Base-by-base conservation (phyloP, 768 basidiomycete species). In the Imleria badia region DNA sequence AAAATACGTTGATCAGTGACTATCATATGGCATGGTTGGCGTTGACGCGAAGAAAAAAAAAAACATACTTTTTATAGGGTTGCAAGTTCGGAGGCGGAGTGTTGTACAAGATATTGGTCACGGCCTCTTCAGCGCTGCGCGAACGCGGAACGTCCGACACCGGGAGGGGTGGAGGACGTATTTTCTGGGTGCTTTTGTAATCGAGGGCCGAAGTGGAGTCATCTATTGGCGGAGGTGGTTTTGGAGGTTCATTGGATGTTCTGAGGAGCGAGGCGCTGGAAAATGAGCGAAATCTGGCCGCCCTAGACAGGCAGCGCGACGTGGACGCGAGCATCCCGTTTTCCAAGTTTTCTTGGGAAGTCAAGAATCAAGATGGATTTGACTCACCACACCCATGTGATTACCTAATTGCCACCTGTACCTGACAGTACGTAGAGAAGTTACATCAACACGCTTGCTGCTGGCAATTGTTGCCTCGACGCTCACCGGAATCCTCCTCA, bases 41-140 rank as follows among this genome's bases (percentile, higher is more conserved):
- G n/a, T n/a, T n/a, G 48, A n/a, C 10, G 30, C 9, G 17, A 30
- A 10, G 26, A n/a, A 38, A 42, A 14, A 26, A 52, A 52, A 31
- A 20, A 15, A 44, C 60, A 1, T 4, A 93, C 93, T 89, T 91
- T 81, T 95, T 95, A 75, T 86, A 97, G 2, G 94, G 94, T 66
- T 95, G 91, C 45, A 90, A 70, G 66, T 88, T 94, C 5, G 93
- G 91, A 22, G 93, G 91, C 10, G 92, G 93, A 3, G 94, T 95
- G 66, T 98, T 97, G 76, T 98, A 98, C 14, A 98, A 76, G 63
- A 98, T 98, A 66, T 98, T 98, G 31, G 94, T 95, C 33, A 98
- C 96, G 30, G 96, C 94, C 73, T 98, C 94, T 71, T 97, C 94
- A 19, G 95, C 95, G 11, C 81, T 87, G 45, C 93, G 83, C 13